Conservation (phyloP, 345 rosid genomes). For the Arabidopsis suecica region DNA sequence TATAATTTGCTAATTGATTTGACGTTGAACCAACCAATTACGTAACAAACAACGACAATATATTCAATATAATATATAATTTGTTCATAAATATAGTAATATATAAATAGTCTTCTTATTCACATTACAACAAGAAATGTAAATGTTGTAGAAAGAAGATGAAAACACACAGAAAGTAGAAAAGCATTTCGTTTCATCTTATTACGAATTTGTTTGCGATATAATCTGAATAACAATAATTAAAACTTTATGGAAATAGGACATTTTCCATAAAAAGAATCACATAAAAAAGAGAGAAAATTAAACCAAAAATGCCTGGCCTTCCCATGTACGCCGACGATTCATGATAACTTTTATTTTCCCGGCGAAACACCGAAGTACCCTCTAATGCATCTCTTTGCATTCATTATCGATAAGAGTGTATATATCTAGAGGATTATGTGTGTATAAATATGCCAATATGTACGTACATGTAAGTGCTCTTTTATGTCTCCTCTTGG, state of each 20-base stretch:
- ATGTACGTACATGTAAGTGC: not conserved
- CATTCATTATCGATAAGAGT: not conserved
- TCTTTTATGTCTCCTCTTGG: constrained; percentile 31
- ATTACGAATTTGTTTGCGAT: too few species aligned
- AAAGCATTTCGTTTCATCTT: too few species aligned
- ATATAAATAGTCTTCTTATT: not conserved
- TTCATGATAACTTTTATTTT: constrained; percentile 19
- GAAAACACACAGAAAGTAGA: too few species aligned
- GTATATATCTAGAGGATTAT: not conserved
- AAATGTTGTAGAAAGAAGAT: too few species aligned
- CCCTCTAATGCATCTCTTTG: constrained; percentile 36
- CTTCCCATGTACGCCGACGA: constrained; percentile 47
- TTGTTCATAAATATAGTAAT: not conserved
- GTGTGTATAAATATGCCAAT: not conserved
- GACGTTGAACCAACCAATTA: constrained; percentile 41
- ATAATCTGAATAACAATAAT: too few species aligned
- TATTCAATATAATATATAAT: not conserved
- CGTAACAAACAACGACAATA: constrained; percentile 22
- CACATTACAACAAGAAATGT: not conserved
- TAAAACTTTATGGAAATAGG: not conserved
- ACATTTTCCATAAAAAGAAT: not conserved
- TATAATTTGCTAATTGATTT: constrained; percentile 29
- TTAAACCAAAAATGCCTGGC: constrained; percentile 41
- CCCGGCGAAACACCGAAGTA: constrained; percentile 35
- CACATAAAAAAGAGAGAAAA: constrained; percentile 12